Conservation (phyloP, 2,329 filamentous ascomycete genomes). For the Pseudocercospora macadamiae region DNA sequence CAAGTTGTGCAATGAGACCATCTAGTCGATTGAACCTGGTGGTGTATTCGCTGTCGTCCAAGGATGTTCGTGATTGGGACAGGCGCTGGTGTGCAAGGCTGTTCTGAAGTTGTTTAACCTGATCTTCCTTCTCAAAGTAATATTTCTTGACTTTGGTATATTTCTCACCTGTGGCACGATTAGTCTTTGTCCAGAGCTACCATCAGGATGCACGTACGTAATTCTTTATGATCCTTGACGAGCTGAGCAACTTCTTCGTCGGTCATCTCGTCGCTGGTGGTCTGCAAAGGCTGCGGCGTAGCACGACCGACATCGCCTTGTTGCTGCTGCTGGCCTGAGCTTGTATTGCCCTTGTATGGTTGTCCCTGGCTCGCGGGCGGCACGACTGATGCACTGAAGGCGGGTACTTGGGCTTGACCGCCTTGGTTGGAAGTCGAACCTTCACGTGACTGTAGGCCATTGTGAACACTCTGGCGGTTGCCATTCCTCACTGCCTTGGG, state of each 20-base stretch:
- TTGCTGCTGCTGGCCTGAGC: constrained; percentile 30
- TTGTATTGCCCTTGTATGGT: constrained; percentile 39
- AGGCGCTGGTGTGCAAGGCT: constrained; percentile 95
- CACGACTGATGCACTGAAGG: constrained; percentile 51
- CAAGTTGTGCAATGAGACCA: constrained; percentile 89
- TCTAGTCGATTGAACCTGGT: constrained; percentile 89
- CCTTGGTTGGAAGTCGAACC: constrained; percentile 26
- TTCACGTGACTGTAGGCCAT: constrained; percentile 33
- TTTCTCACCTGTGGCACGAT: constrained; percentile 69
- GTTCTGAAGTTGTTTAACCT: constrained; percentile 94
- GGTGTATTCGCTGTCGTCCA: constrained; percentile 93
- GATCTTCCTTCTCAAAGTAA: constrained; percentile 88
- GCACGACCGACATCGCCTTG: constrained; percentile 32
- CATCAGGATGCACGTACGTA: constrained; percentile 44
- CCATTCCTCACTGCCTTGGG: constrained; percentile 31
- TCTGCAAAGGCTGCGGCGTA: constrained; percentile 50
- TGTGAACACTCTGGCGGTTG: constrained; percentile 41
- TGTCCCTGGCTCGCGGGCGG: constrained; percentile 49
- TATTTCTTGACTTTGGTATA: constrained; percentile 98
- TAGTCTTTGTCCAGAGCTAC: constrained; percentile 5
- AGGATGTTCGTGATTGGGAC: constrained; percentile 87
- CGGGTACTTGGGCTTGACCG: constrained; percentile 38
- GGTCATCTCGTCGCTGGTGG: constrained; percentile 46
- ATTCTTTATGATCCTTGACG: constrained; percentile 54
- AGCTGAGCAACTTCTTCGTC: constrained; percentile 53